These are phyloP conservation scores for Cyberlindnera petersonii DNA, from an alignment of 805 yeast genomes.

Conservation along the genomic window DNA sequence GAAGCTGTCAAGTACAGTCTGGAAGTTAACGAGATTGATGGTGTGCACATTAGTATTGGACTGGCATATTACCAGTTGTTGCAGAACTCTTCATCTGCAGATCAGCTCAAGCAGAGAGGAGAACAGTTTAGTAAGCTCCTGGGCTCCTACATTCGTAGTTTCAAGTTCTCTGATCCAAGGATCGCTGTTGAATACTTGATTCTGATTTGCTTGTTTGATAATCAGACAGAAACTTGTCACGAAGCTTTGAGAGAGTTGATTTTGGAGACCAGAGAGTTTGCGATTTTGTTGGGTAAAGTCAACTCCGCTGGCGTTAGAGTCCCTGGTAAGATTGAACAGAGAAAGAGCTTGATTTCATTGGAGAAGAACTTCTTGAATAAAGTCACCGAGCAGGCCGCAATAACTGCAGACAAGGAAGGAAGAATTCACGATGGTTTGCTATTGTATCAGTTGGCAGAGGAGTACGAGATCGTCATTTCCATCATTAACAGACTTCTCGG, in stretches of 20 bases:
- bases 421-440: slow-evolving; percentile 79
- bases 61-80: slow-evolving; percentile 70
- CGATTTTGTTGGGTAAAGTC: slow-evolving; percentile 78
- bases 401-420: slow-evolving; percentile 87
- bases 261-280: slow-evolving; percentile 80
- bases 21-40: slow-evolving; percentile 69
- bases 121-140: slow-evolving; percentile 58
- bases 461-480: slow-evolving; percentile 73
- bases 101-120: slow-evolving; percentile 31
- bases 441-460: slow-evolving; percentile 84
- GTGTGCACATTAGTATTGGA: slow-evolving; percentile 85
- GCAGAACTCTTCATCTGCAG: slow-evolving; percentile 37
- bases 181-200: slow-evolving; percentile 89
- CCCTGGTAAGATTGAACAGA: slow-evolving; percentile 81
- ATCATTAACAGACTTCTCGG: slow-evolving; percentile 75
- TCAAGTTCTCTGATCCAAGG: slow-evolving; percentile 81
- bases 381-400: slow-evolving; percentile 83
- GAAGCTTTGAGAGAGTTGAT: slow-evolving; percentile 82
- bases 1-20: slow-evolving; percentile 66
- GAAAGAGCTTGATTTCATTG: slow-evolving; percentile 61
- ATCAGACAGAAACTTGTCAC: slow-evolving; percentile 57
- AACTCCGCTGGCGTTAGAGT: slow-evolving; percentile 69
- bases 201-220: slow-evolving; percentile 54
- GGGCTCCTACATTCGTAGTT: slow-evolving; percentile 77
- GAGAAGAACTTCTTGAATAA: slow-evolving; percentile 58